These are phyloP conservation scores for Leishmania gerbilli DNA, from an alignment of 208 protist species.

Conservation along the genomic window DNA sequence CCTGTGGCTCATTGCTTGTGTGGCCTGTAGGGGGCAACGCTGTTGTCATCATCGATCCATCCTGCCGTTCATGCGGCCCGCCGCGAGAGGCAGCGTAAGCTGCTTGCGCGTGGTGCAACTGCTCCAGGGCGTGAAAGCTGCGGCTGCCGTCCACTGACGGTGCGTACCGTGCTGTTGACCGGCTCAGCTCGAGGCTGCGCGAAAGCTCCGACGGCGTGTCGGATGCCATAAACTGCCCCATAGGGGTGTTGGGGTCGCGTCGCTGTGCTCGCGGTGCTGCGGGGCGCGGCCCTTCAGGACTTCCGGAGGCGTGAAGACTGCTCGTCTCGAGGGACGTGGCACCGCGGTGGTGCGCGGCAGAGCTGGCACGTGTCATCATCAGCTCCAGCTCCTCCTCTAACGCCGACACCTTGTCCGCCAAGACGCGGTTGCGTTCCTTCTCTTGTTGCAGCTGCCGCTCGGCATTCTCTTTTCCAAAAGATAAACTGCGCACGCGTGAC, in stretches of 20 bases:
- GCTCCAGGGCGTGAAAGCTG: constrained; percentile 9
- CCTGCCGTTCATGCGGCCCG: constrained; percentile 6
- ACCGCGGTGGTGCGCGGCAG: not conserved
- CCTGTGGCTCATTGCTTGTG: not conserved
- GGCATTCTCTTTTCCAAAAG: constrained; percentile 66
- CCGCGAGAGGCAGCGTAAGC: constrained; percentile 1
- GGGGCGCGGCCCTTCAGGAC: not conserved
- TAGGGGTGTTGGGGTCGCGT: constrained; percentile 10
- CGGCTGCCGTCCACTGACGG: not conserved
- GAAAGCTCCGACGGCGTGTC: not conserved
- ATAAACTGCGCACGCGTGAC: constrained; percentile 41
- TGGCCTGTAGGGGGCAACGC: not conserved
- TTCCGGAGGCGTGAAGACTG: not conserved
- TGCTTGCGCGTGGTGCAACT: constrained; percentile 14
- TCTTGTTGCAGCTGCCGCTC: constrained; percentile 59
- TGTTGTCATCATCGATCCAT: not conserved
- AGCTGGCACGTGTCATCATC: constrained; percentile 24
- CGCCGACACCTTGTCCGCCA: constrained; percentile 42
- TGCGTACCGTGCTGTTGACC: not conserved
- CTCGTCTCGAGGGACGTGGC: constrained; percentile 4
- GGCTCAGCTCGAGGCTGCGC: not conserved
- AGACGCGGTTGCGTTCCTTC: constrained; percentile 44
- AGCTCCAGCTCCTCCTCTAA: constrained; percentile 53
- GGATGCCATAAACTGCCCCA: not conserved
- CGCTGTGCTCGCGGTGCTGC: not conserved